phyloP scores from a whole-genome alignment of 2,329 filamentous ascomycete genomes.

The Cladosporium sp. region DNA sequence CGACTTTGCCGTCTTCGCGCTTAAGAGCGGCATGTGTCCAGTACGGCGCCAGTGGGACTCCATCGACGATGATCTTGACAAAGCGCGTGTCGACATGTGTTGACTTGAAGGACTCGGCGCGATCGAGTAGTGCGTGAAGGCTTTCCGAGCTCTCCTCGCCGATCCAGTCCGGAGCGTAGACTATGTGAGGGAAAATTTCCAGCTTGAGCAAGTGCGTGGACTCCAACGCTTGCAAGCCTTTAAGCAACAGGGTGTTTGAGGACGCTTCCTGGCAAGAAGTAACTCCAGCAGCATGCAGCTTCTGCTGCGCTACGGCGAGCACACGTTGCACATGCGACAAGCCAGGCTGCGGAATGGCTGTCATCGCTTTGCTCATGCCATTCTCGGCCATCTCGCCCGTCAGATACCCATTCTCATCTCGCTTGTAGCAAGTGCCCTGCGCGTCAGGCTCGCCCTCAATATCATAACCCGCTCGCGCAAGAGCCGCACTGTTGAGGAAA shows the following conservation, averaged over 20 bases:
- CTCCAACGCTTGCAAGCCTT: constrained; percentile 34
- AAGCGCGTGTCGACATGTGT: constrained; percentile 36
- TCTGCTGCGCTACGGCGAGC: constrained; percentile 28
- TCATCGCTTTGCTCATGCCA: constrained; percentile 28
- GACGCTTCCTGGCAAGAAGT: constrained; percentile 38
- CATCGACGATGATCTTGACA: constrained; percentile 40
- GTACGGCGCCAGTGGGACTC: constrained; percentile 35
- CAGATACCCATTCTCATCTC: constrained; percentile 31
- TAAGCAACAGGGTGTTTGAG: constrained; percentile 32
- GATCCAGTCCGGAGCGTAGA: constrained; percentile 30
- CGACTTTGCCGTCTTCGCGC: constrained; percentile 29
- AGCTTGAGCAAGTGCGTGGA: constrained; percentile 28
- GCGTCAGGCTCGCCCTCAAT: constrained; percentile 27
- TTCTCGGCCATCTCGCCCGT: constrained; percentile 36
- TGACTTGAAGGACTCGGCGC: constrained; percentile 30
- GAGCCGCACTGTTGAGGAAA: constrained; percentile 33
- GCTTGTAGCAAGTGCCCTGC: constrained; percentile 29
- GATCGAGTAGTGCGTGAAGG: constrained; percentile 29
- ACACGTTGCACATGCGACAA: constrained; percentile 30
- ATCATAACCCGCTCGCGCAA: constrained; percentile 32
- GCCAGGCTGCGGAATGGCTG: constrained; percentile 28
- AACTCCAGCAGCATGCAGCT: constrained; percentile 33
- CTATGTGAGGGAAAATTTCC: constrained; percentile 32
- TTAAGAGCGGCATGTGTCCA: constrained; percentile 33
- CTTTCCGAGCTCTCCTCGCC: constrained; percentile 27